Conservation (phyloP, 1,284 basidiomycete species). For the Ustilago nuda region DNA sequence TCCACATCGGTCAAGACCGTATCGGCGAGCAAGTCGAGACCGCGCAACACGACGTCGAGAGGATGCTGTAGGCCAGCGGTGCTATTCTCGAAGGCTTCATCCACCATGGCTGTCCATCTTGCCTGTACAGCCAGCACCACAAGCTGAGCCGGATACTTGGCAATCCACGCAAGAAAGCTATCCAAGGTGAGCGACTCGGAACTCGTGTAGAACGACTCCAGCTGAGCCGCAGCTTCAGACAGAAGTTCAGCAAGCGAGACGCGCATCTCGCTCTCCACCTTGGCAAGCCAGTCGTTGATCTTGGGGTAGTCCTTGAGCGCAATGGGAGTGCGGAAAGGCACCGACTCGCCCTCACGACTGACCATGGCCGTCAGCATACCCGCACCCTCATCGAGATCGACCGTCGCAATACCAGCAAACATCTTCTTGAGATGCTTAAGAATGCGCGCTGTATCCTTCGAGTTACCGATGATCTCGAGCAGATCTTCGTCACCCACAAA, state of each 20-base stretch:
- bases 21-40: constrained; percentile 92
- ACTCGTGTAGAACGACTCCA: constrained; percentile 83
- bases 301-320: constrained; percentile 91
- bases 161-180: constrained; percentile 88
- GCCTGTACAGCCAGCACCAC: constrained; percentile 94
- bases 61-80: constrained; percentile 76
- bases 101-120: constrained; percentile 90
- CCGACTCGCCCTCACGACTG: constrained; percentile 87
- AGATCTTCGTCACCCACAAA: constrained; percentile 99
- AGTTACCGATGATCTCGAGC: constrained; percentile 98
- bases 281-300: constrained; percentile 98
- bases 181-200: constrained; percentile 72
- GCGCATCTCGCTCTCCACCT: constrained; percentile 94
- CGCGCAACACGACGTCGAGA: constrained; percentile 81
- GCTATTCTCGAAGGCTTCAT: constrained; percentile 76
- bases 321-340: constrained; percentile 85
- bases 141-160: constrained; percentile 92
- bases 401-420: constrained; percentile 96
- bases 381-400: constrained; percentile 80
- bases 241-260: constrained; percentile 85
- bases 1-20: constrained; percentile 90
- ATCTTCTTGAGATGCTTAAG: constrained; percentile 99
- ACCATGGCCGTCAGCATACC: constrained; percentile 54
- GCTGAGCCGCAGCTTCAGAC: constrained; percentile 81
- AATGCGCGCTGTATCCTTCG: constrained; percentile 95